Conservation (phyloP, 2,329 filamentous ascomycete genomes). For the Neopestalotiopsis sp. region DNA sequence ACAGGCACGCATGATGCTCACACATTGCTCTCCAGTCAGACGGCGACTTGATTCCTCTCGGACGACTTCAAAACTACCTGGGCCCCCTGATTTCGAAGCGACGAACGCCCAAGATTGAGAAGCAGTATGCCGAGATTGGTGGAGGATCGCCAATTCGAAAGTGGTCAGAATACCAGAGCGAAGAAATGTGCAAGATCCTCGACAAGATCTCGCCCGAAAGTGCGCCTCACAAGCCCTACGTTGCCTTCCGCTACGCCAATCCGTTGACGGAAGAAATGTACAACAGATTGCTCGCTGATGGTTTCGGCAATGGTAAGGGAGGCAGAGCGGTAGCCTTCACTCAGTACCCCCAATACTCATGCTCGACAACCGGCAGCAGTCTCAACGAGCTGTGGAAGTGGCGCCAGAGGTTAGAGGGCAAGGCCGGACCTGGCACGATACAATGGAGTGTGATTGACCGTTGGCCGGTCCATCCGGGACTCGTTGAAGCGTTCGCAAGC, state of each 20-base stretch:
- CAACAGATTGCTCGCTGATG: slow-evolving; percentile 79
- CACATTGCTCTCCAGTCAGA: slow-evolving; percentile 68
- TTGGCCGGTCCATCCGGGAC: slow-evolving; percentile 89
- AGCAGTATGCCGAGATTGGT: slow-evolving; percentile 94
- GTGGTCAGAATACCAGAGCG: slow-evolving; percentile 94
- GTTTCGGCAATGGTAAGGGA: slow-evolving; percentile 88
- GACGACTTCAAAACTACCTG: slow-evolving; percentile 87
- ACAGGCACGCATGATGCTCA: neutral
- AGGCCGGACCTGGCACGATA: slow-evolving; percentile 73
- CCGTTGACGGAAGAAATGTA: slow-evolving; percentile 97
- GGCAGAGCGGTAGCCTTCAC: slow-evolving; percentile 96
- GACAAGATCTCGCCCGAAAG: slow-evolving; percentile 91
- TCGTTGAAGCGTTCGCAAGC: slow-evolving; percentile 89
- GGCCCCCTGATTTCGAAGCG: slow-evolving; percentile 85
- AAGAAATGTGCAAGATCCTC: slow-evolving; percentile 96
- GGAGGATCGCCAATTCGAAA: slow-evolving; percentile 97
- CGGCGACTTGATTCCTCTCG: slow-evolving; percentile 93
- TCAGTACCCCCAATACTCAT: slow-evolving; percentile 98
- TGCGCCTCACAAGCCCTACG: slow-evolving; percentile 95
- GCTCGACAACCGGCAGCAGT: slow-evolving; percentile 94
- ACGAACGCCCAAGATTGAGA: slow-evolving; percentile 93
- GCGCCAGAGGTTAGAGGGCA: slow-evolving; percentile 86
- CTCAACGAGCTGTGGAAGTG: slow-evolving; percentile 98
- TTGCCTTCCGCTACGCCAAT: slow-evolving; percentile 93
- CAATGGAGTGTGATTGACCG: slow-evolving; percentile 98